These are phyloP conservation scores for Amaranthus tricolor DNA, from an alignment of 179 eudicot genomes.

Conservation along the genomic window DNA sequence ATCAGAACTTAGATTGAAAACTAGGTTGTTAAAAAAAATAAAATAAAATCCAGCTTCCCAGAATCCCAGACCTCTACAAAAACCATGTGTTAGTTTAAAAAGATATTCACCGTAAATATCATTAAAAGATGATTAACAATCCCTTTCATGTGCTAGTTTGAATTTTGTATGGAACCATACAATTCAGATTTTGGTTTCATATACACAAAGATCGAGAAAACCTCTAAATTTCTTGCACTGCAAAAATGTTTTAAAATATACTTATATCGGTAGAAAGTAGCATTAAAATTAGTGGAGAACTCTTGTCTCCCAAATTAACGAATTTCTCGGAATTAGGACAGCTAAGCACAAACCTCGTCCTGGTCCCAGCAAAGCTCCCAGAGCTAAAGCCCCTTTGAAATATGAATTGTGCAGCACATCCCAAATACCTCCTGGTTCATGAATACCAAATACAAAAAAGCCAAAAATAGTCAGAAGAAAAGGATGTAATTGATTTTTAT, in stretches of 20 bases:
- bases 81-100: not conserved
- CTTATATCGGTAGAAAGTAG: not conserved
- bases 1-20: not conserved
- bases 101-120: not conserved
- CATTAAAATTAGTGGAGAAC: not conserved
- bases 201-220: too few relatives aligned
- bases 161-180: not conserved
- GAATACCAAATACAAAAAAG: constrained; percentile 15
- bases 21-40: not conserved
- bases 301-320: not conserved
- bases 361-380: constrained; percentile 87
- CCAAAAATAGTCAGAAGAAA: not conserved
- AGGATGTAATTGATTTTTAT: not conserved
- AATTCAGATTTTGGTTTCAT: not conserved
- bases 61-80: not conserved
- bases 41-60: not conserved
- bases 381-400: constrained; percentile 77
- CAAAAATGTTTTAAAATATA: not conserved
- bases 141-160: not conserved
- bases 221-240: too few relatives aligned
- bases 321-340: not conserved
- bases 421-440: constrained; percentile 52
- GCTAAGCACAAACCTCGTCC: constrained; percentile 69
- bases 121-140: not conserved
- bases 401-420: constrained; percentile 80